phyloP scores from a whole-genome alignment of 106 monocot genomes.

The Platanthera guangdongensis region DNA sequence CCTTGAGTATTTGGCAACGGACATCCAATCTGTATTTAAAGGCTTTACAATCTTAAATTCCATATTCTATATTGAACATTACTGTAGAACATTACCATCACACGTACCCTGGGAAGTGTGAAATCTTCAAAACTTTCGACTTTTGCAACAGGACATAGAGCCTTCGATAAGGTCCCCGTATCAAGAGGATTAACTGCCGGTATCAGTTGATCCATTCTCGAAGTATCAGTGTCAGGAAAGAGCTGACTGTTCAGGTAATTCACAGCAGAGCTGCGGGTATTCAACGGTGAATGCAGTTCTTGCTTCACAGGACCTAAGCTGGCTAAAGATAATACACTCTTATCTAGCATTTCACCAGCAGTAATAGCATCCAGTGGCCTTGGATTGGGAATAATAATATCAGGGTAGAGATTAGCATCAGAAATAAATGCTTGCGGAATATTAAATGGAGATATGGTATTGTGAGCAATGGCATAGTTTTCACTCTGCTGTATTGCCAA shows the following conservation, averaged over 20 bases:
- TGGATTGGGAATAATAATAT: neutral
- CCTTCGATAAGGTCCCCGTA: neutral
- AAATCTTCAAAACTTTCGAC: neutral
- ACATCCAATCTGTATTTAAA: conserved; percentile 8
- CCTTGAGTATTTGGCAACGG: neutral
- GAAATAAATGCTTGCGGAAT: neutral
- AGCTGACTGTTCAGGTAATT: neutral
- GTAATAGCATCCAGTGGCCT: neutral
- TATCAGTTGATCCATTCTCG: neutral
- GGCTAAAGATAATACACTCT: neutral
- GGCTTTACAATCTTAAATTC: neutral
- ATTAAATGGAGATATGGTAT: neutral
- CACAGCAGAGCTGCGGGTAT: neutral
- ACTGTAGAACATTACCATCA: neutral
- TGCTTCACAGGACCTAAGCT: neutral
- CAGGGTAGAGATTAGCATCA: neutral
- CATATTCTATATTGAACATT: neutral
- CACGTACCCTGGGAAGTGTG: conserved; percentile 9
- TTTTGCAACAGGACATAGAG: neutral
- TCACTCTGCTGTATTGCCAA: neutral
- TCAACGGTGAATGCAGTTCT: neutral
- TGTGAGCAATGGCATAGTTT: neutral
- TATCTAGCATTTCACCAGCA: neutral
- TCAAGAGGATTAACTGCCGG: neutral
- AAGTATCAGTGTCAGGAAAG: neutral